These are phyloP conservation scores for grape (Vitis vinifera) DNA, from an alignment of 164 flowering plant species.

Conservation along the genomic window ASM3070453v1 NC_081810.1:5191001-5191500, in stretches of 20 bases:
- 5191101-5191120: slow-evolving; percentile 68
- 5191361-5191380: slow-evolving; percentile 62
- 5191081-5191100: slow-evolving; percentile 80
- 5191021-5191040: slow-evolving; percentile 74
- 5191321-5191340: not conserved
- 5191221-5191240: slow-evolving; percentile 24
- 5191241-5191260: not conserved
- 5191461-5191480: not conserved
- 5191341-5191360: slow-evolving; percentile 23
- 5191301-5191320: too few relatives aligned
- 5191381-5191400: slow-evolving; percentile 62
- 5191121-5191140: slow-evolving; percentile 77
- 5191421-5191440: slow-evolving; percentile 3
- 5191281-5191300: not conserved
- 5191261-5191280: not conserved
- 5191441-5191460: not conserved
- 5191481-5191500: not conserved
- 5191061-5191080: slow-evolving; percentile 84
- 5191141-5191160: slow-evolving; percentile 58
- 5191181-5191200: slow-evolving; percentile 70
- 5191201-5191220: slow-evolving; percentile 67
- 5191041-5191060: slow-evolving; percentile 79
- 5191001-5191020: slow-evolving; percentile 15
- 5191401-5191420: slow-evolving; percentile 49
- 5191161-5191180: slow-evolving; percentile 60